phyloP scores from a whole-genome alignment of 495 filamentous ascomycete species.

The Xylaria curta region DNA sequence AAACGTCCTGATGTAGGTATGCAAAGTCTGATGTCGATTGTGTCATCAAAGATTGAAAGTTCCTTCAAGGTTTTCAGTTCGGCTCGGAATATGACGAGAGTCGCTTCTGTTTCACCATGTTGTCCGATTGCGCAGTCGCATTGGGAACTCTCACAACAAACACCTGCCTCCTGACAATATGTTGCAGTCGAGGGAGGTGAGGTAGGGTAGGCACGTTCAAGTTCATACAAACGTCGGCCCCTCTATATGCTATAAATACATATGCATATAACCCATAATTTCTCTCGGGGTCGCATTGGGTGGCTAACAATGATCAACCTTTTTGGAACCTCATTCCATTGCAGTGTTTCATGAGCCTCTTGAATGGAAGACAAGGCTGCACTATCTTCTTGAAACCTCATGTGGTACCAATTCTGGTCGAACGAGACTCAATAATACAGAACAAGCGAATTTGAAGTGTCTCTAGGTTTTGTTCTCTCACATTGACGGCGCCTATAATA shows the following conservation, averaged over 20 bases:
- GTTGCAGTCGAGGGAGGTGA: too few species aligned
- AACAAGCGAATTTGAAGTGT: background rate
- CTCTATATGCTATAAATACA: slow-evolving; percentile 14
- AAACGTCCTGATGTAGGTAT: background rate
- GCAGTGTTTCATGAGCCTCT: background rate
- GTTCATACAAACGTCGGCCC: background rate
- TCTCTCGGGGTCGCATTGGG: too few species aligned
- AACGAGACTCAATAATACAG: background rate
- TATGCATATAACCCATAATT: slow-evolving; percentile 4
- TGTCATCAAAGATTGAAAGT: background rate
- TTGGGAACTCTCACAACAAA: background rate
- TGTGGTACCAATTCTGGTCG: background rate
- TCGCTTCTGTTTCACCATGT: slow-evolving; percentile 5
- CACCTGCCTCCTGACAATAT: background rate
- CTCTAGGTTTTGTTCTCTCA: background rate
- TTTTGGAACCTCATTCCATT: background rate
- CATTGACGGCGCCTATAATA: background rate
- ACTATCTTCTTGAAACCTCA: background rate
- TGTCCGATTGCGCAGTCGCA: slow-evolving; percentile 1
- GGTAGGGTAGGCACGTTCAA: background rate
- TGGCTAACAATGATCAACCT: background rate
- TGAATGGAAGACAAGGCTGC: background rate
- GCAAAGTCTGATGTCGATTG: background rate
- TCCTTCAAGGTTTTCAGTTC: background rate
- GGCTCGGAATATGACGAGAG: background rate